Evolutionary conservation across 164 flowering plant species (phyloP).

Genomic region (Platanus orientalis): DNA sequence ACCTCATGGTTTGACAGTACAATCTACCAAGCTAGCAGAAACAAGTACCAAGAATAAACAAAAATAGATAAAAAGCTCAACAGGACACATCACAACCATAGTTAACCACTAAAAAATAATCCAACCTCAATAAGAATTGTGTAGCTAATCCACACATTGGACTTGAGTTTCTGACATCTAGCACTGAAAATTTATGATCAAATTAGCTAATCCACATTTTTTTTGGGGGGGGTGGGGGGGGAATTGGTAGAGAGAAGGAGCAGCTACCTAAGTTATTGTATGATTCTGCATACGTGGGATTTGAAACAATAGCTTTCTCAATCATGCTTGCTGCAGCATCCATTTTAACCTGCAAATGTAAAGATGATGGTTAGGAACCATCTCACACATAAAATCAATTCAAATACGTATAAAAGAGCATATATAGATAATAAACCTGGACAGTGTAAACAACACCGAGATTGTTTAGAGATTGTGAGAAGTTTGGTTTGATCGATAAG

Average conservation of each 20-base stretch:
- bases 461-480: constrained; percentile 95
- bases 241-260: neutral
- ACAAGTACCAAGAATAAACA: too few species aligned
- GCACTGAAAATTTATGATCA: too few species aligned
- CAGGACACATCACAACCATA: too few species aligned
- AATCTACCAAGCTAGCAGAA: too few species aligned
- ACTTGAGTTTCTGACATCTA: too few species aligned
- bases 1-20: too few species aligned
- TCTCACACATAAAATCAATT: neutral
- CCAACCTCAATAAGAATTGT: too few species aligned
- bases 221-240: neutral
- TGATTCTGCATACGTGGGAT: constrained; percentile 98
- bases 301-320: constrained; percentile 94
- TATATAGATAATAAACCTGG: constrained; percentile 51
- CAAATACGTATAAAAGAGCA: neutral
- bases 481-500: constrained; percentile 87
- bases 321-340: constrained; percentile 99
- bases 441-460: constrained; percentile 99
- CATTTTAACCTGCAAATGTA: constrained; percentile 79
- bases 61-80: too few species aligned
- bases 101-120: too few species aligned
- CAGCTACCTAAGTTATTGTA: constrained; percentile 86
- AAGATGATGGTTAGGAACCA: constrained; percentile 5
- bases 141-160: too few species aligned
- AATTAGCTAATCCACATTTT: too few species aligned